Base-by-base conservation (phyloP, 1,284 basidiomycete species). In the Irpex lacteus region DNA sequence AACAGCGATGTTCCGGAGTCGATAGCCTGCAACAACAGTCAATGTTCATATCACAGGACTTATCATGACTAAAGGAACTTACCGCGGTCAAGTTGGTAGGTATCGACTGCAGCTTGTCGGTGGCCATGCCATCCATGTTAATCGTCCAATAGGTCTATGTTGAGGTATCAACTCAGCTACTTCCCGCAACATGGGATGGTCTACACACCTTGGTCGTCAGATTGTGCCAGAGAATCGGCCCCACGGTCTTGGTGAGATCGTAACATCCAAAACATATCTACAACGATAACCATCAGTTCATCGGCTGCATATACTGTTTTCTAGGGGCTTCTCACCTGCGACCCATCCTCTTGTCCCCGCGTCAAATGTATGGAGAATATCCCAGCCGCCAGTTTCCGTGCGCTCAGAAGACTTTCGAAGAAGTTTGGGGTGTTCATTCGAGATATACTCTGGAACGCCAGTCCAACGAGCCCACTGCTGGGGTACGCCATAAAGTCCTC, bases 1-100 rank as follows among this genome's bases (percentile, higher is more conserved):
- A 87, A 82, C 34, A 87, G 75, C 4, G 85, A 82, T 1, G 85
- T 86, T 6, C 88, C 87, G 0, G 85, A 86, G 70, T 89, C 87
- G 63, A 89, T 80, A 18, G 83, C 83, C 84, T 88, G 61, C 56
- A 32, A 50, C 49, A 5, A 53, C n/a, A 18, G 21, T 53, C 8
- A 19, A 38, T 37, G 57, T 15, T 8, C 58, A 4, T 26, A 53
- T n/a, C 52, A 57, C 7, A 5, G 9, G 55, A 26, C 52, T 40
- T 50, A 3, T 55, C 7, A 59, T 32, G 19, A 53, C 21, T 53
- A 18, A 26, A 36, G n/a, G 9, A 32, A 37, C 76, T 67, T 70
- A 85, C 83, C 3, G 82, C 82, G 6, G 73, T 69, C 36, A 80
- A 49, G 44, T 74, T 65, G 5, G 68, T 68, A 1, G 70, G 38